Conservation (phyloP, 2,329 filamentous ascomycete genomes). For the Cucurbitaria berberidis region DNA sequence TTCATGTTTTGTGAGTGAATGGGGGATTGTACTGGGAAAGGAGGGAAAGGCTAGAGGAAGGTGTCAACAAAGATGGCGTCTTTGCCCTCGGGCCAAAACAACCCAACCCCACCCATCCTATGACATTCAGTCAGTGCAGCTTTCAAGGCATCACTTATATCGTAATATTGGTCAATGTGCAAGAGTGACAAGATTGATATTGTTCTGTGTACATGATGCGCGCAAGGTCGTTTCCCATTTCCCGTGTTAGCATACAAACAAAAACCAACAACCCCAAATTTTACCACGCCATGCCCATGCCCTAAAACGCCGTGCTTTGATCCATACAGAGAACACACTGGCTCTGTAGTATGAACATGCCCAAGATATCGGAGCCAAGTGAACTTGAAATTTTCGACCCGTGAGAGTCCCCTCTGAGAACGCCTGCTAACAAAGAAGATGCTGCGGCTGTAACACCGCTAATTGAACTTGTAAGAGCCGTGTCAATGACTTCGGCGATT, state of each 20-base stretch:
- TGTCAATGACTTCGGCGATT: not conserved
- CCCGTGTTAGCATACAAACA: slow-evolving; percentile 9
- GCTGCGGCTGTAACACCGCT: slow-evolving; percentile 5
- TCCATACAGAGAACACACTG: slow-evolving; percentile 15
- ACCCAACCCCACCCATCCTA: slow-evolving; percentile 5
- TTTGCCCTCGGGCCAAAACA: slow-evolving; percentile 1
- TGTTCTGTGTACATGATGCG: slow-evolving; percentile 18
- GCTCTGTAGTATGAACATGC: slow-evolving; percentile 32
- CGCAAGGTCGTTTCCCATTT: slow-evolving; percentile 6
- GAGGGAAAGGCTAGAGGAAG: not conserved
- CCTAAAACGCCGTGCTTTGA: slow-evolving; percentile 28
- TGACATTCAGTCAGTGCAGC: not conserved
- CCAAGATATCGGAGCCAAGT: slow-evolving; percentile 2
- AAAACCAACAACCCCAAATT: slow-evolving; percentile 17
- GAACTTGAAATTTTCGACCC: slow-evolving; percentile 32
- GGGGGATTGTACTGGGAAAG: not conserved
- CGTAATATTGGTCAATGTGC: too few species aligned
- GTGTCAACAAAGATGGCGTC: not conserved
- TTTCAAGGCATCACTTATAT: not conserved
- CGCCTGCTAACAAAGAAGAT: slow-evolving; percentile 28
- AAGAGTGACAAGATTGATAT: slow-evolving; percentile 3
- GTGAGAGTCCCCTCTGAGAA: slow-evolving; percentile 34
- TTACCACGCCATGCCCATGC: slow-evolving; percentile 28
- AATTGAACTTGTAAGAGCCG: not conserved
- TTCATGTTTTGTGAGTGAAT: not conserved